Conservation (phyloP, 2,329 filamentous ascomycete species). For the Calonectria fujianensis region DNA sequence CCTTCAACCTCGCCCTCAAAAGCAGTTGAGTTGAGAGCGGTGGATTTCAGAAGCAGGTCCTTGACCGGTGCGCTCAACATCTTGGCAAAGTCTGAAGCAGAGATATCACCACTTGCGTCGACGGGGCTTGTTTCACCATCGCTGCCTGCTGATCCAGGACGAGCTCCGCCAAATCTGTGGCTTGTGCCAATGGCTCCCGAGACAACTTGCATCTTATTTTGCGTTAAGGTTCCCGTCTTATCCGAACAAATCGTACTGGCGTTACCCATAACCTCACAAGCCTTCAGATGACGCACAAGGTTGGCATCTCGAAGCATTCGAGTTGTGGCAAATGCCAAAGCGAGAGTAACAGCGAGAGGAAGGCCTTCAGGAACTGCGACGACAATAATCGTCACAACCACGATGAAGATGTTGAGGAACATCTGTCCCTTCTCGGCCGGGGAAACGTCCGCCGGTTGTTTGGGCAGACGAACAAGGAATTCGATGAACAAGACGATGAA, state of each 20-base stretch:
- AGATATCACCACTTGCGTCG: conserved; percentile 62
- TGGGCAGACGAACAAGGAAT: conserved; percentile 82
- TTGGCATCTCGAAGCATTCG: conserved; percentile 88
- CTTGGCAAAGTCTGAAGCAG: conserved; percentile 67
- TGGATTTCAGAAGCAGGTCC: conserved; percentile 75
- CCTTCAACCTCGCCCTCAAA: conserved; percentile 85
- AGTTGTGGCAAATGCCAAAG: conserved; percentile 84
- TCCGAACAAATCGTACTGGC: conserved; percentile 82
- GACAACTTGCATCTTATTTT: conserved; percentile 82
- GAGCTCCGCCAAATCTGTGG: conserved; percentile 71
- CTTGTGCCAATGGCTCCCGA: conserved; percentile 75
- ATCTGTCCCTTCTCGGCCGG: conserved; percentile 86
- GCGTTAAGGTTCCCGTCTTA: conserved; percentile 80
- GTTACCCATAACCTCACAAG: conserved; percentile 89
- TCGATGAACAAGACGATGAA: conserved; percentile 92
- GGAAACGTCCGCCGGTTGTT: conserved; percentile 67
- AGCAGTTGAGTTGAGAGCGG: conserved; percentile 82
- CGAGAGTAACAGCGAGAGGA: conserved; percentile 85
- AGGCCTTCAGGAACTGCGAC: conserved; percentile 87
- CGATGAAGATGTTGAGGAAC: conserved; percentile 85
- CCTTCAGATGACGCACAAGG: conserved; percentile 83
- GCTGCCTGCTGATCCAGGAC: conserved; percentile 48
- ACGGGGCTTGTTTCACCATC: conserved; percentile 52
- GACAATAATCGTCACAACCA: conserved; percentile 86
- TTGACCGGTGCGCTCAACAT: conserved; percentile 68